phyloP scores from a whole-genome alignment of 371 early-diverging fungal species.

The Actinomucor elegans region DNA sequence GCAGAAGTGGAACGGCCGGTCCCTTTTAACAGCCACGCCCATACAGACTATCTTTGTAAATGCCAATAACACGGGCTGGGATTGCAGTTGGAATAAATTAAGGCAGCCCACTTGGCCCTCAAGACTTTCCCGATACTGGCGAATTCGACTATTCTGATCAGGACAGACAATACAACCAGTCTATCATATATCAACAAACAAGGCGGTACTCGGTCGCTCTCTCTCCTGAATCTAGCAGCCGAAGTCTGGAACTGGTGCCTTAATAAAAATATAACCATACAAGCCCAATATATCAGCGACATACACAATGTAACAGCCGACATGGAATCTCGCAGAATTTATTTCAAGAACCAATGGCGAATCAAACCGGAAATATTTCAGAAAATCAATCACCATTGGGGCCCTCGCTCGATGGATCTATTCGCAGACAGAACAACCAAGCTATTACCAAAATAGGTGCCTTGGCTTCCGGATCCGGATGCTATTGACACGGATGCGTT shows the following conservation, averaged over 20 bases:
- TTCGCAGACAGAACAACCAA: conserved; percentile 17
- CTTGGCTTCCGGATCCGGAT: conserved; percentile 17
- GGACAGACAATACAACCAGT: conserved; percentile 27
- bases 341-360: conserved; percentile 14
- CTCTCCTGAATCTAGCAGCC: conserved; percentile 19
- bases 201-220: conserved; percentile 24
- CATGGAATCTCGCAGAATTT: conserved; percentile 9
- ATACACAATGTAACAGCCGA: conserved; percentile 14
- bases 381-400: background rate
- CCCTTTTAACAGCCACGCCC: conserved; percentile 2
- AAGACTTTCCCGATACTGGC: background rate
- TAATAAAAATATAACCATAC: background rate
- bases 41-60: conserved; percentile 6
- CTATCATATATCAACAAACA: conserved; percentile 32
- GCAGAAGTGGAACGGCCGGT: conserved; percentile 8
- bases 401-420: conserved; percentile 12
- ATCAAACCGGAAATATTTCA: too few species aligned
- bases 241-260: conserved; percentile 21
- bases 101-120: conserved; percentile 3
- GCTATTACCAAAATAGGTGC: conserved; percentile 17
- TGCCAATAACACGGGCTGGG: conserved; percentile 18
- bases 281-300: conserved; percentile 20
- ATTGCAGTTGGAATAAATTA: conserved; percentile 3
- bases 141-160: conserved; percentile 17
- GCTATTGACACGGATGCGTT: too few species aligned